Percentiles rank a stretch among this genome's conserved stretches.
Conservation (phyloP, 2,329 filamentous ascomycete species). For the Whalleya microplaca region DNA sequence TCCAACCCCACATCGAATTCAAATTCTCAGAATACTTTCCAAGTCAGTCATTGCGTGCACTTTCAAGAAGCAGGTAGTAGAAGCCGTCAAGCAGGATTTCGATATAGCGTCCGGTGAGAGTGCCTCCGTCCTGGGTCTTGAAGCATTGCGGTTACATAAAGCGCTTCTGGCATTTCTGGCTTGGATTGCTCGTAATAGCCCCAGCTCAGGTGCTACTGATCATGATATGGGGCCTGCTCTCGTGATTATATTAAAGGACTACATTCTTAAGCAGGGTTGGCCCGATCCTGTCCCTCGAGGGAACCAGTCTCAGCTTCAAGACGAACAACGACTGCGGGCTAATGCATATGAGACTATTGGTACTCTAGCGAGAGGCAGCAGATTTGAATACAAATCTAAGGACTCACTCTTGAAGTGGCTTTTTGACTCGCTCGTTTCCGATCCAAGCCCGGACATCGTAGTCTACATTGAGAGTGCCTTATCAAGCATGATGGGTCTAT, state of each 20-base stretch:
- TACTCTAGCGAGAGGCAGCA: constrained; percentile 69
- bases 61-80: constrained; percentile 69
- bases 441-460: constrained; percentile 74
- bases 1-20: constrained; percentile 74
- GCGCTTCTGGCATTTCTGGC: constrained; percentile 86
- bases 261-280: constrained; percentile 83
- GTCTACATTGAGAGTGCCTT: constrained; percentile 90
- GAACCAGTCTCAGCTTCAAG: constrained; percentile 53
- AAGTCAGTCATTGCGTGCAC: constrained; percentile 76
- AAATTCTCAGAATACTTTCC: constrained; percentile 74
- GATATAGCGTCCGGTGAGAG: constrained; percentile 41
- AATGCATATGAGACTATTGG: constrained; percentile 92
- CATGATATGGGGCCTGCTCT: constrained; percentile 68
- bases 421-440: constrained; percentile 80
- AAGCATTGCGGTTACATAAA: constrained; percentile 77
- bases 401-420: constrained; percentile 72
- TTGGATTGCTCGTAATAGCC: constrained; percentile 80
- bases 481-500: constrained; percentile 67
- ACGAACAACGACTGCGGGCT: constrained; percentile 70
- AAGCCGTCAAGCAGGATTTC: constrained; percentile 70
- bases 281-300: constrained; percentile 57
- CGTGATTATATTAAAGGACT: constrained; percentile 70
- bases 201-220: constrained; percentile 57
- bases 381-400: constrained; percentile 56
- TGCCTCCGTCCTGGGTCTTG: constrained; percentile 61